Evolutionary conservation across 2,329 filamentous ascomycete genomes (phyloP).

Genomic region (Cercospora zeae-maydis): DNA sequence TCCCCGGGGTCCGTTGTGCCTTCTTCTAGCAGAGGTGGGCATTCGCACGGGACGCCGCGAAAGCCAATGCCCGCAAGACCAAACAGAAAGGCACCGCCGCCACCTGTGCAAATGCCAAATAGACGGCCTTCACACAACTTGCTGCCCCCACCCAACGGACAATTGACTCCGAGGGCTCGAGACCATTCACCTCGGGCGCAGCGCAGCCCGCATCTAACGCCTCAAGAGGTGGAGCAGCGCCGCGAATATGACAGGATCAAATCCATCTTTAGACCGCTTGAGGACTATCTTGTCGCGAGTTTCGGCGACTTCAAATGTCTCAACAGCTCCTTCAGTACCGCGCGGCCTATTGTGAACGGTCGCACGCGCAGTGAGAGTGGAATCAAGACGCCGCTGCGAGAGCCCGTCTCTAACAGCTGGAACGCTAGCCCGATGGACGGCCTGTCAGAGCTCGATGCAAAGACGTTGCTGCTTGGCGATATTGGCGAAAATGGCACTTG

Average conservation of each 20-base stretch:
- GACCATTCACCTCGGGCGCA: conserved; percentile 25
- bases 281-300: conserved; percentile 69
- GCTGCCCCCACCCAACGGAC: conserved; percentile 22
- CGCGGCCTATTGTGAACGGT: conserved; percentile 41
- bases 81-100: conserved; percentile 35
- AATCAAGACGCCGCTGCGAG: conserved; percentile 37
- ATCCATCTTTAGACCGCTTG: conserved; percentile 68
- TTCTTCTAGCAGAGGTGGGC: conserved; percentile 6
- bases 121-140: conserved; percentile 26
- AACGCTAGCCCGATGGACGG: conserved; percentile 39
- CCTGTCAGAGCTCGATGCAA: conserved; percentile 66
- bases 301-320: conserved; percentile 68
- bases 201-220: conserved; percentile 28
- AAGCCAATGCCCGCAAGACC: conserved; percentile 31
- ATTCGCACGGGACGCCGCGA: conserved; percentile 18
- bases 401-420: conserved; percentile 25
- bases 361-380: conserved; percentile 46
- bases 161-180: background rate
- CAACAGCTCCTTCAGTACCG: conserved; percentile 70
- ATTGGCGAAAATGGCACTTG: conserved; percentile 77
- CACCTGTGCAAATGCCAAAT: conserved; percentile 27
- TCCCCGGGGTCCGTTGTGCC: conserved; percentile 15
- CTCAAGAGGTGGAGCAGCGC: conserved; percentile 28
- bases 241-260: conserved; percentile 44
- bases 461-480: conserved; percentile 68